phyloP scores from a whole-genome alignment of 2,329 filamentous ascomycete species.

The Sarocladium strictum region DNA sequence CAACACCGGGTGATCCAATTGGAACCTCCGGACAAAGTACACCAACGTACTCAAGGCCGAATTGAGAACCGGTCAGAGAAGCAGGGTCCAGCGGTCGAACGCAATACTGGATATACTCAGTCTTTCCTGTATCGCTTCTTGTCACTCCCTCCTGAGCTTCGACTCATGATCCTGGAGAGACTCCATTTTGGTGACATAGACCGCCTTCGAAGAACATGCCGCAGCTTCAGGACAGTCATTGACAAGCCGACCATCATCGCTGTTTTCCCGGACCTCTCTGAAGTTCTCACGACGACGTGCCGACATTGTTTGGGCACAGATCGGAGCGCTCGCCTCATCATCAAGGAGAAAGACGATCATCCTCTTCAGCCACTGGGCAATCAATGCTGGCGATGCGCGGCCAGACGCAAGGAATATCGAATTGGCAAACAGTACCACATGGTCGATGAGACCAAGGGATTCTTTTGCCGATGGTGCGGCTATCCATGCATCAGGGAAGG shows the following conservation, averaged over 20 bases:
- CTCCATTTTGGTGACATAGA: slow-evolving; percentile 38
- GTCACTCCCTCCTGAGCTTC: slow-evolving; percentile 33
- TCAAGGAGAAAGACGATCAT: slow-evolving; percentile 24
- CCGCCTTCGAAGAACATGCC: slow-evolving; percentile 34
- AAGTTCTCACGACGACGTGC: slow-evolving; percentile 32
- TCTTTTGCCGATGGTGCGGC: slow-evolving; percentile 40
- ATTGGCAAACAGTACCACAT: slow-evolving; percentile 32
- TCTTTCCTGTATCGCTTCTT: slow-evolving; percentile 21
- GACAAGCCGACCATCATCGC: slow-evolving; percentile 27
- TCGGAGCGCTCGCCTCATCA: slow-evolving; percentile 22
- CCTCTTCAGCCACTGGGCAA: slow-evolving; percentile 31
- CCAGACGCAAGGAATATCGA: slow-evolving; percentile 26
- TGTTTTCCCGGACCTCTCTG: slow-evolving; percentile 28
- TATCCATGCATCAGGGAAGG: slow-evolving; percentile 25
- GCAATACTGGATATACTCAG: background rate
- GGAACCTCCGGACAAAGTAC: too few relatives aligned
- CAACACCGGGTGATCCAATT: too few relatives aligned
- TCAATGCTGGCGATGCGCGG: slow-evolving; percentile 33
- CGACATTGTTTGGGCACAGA: slow-evolving; percentile 31
- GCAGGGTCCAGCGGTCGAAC: background rate
- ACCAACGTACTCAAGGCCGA: background rate
- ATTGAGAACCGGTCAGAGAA: background rate
- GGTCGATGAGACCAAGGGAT: slow-evolving; percentile 27
- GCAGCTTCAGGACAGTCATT: slow-evolving; percentile 27
- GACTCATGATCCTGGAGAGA: slow-evolving; percentile 32